Conservation (phyloP, 2,329 filamentous ascomycete genomes). For the Grosmannia serpens region DNA sequence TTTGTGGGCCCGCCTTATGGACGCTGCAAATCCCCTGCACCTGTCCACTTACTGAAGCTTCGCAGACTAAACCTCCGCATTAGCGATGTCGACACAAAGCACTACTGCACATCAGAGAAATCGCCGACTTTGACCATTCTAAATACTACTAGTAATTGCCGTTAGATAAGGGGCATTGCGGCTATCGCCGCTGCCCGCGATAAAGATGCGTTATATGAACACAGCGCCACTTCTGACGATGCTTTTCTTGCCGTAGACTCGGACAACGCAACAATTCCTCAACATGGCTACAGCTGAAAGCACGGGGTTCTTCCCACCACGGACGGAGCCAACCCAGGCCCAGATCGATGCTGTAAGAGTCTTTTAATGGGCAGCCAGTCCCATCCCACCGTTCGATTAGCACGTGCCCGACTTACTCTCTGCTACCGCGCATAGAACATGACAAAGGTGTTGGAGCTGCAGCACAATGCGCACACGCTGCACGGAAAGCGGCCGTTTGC, state of each 20-base stretch:
- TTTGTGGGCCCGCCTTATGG: too few species aligned
- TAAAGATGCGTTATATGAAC: background rate
- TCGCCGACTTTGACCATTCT: too few species aligned
- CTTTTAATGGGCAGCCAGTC: background rate
- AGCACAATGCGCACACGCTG: constrained; percentile 30
- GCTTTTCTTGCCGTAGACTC: background rate
- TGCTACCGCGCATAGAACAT: background rate
- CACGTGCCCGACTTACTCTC: background rate
- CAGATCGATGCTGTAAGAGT: background rate
- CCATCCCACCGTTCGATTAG: background rate
- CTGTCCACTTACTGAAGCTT: too few species aligned
- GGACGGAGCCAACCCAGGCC: background rate
- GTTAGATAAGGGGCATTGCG: background rate
- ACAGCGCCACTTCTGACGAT: background rate
- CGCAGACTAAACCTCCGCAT: too few species aligned
- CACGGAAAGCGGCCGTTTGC: constrained; percentile 33
- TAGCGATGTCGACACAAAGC: too few species aligned
- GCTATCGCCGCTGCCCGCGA: background rate
- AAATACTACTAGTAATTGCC: too few species aligned
- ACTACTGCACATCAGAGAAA: too few species aligned
- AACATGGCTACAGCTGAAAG: background rate
- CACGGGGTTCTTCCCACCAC: background rate
- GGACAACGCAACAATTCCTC: background rate
- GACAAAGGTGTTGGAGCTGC: constrained; percentile 10
- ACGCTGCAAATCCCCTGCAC: too few species aligned